A percentile compares a stretch with the other conserved stretches of the same genome.
These are phyloP conservation scores for Dendrocalamus sinicus DNA, from an alignment of 176 grass and related monocot species.

Conservation along the genomic window DNA sequence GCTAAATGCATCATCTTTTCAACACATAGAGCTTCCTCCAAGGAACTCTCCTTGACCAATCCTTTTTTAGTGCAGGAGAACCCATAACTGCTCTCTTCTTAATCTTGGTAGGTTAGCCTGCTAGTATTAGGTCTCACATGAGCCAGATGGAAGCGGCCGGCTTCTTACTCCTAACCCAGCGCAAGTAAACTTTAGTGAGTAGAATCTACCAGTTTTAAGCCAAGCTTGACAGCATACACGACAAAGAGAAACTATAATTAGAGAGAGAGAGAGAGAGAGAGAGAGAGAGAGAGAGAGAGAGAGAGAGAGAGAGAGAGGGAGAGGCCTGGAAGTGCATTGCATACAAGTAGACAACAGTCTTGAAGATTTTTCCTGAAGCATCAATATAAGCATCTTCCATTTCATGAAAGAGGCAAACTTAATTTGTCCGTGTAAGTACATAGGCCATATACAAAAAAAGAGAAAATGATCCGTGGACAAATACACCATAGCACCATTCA, in stretches of 20 bases:
- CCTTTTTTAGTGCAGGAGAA: conserved; percentile 11
- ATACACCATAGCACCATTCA: conserved; percentile 51
- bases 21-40: conserved; percentile 23
- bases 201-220: not conserved
- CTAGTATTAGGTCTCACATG: conserved; percentile 40
- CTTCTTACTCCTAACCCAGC: conserved; percentile 27
- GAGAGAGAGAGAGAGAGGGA: not conserved
- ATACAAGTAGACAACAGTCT: not conserved
- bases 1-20: conserved; percentile 42
- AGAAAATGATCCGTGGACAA: not conserved
- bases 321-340: not conserved
- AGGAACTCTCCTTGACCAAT: conserved; percentile 38
- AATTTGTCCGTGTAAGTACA: not conserved
- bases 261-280: not conserved
- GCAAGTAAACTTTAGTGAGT: not conserved
- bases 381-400: conserved; percentile 8
- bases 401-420: not conserved
- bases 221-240: not conserved
- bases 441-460: not conserved
- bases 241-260: not conserved
- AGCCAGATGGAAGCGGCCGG: not conserved
- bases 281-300: not conserved
- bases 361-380: not conserved
- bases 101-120: conserved; percentile 28
- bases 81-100: conserved; percentile 15